Evolutionary conservation across 2,329 filamentous ascomycete genomes (phyloP).

Genomic region (Fulvia fulva): DNA sequence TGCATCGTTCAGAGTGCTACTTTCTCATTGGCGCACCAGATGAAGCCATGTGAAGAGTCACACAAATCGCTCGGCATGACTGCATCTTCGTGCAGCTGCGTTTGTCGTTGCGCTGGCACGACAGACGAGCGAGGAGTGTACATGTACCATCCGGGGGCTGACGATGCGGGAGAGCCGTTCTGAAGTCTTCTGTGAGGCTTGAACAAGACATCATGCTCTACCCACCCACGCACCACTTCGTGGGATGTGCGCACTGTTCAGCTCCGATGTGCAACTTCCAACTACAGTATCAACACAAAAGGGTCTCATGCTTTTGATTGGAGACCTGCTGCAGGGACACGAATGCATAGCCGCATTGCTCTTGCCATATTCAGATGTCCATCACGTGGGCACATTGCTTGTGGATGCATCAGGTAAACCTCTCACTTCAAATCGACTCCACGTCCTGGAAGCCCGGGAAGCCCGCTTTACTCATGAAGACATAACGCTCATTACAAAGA

Average conservation of each 20-base stretch:
- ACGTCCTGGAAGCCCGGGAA: too few species aligned
- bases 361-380: neutral
- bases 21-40: neutral
- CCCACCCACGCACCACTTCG: neutral
- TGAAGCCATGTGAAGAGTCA: slow-evolving; percentile 3
- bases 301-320: neutral
- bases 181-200: neutral
- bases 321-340: neutral
- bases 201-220: neutral
- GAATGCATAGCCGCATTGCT: neutral
- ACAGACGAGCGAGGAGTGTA: neutral
- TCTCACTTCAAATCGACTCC: too few species aligned
- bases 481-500: neutral
- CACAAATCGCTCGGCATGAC: slow-evolving; percentile 7
- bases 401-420: too few species aligned
- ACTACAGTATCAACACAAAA: neutral
- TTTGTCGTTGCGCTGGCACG: neutral
- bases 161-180: slow-evolving; percentile 5
- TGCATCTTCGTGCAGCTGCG: neutral
- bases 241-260: neutral
- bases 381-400: neutral
- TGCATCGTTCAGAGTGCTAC: neutral
- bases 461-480: neutral
- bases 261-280: neutral
- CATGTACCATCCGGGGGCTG: neutral